Conservation (phyloP, 306 rosid genomes). For the Cyamopsis tetragonoloba region DNA sequence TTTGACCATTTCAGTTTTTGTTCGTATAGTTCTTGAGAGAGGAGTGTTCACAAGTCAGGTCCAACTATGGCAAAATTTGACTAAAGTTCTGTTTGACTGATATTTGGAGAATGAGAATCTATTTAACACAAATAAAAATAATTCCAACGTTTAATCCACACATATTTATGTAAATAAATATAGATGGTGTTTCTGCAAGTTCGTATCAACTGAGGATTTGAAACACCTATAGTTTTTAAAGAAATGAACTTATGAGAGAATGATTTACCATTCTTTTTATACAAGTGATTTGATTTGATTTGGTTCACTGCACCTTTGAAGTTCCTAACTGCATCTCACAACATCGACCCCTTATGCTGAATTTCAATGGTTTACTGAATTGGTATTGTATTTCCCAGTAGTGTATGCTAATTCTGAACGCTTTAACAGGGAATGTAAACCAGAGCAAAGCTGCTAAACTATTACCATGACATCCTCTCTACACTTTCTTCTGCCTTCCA, state of each 20-base stretch:
- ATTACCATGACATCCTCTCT: neutral
- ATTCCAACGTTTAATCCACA: too few relatives aligned
- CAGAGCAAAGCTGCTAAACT: neutral
- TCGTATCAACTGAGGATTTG: neutral
- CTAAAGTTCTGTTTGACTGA: too few relatives aligned
- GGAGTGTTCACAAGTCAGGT: too few relatives aligned
- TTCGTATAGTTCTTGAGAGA: too few relatives aligned
- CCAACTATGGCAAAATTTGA: too few relatives aligned
- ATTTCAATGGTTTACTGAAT: neutral
- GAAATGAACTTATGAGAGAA: neutral
- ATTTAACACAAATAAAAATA: too few relatives aligned
- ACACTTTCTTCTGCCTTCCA: neutral
- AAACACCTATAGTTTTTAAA: neutral
- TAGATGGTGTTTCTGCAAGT: neutral
- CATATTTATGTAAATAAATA: neutral
- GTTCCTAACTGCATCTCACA: neutral
- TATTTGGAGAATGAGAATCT: too few relatives aligned
- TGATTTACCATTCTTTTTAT: neutral
- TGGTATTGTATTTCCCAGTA: neutral
- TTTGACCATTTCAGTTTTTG: too few relatives aligned
- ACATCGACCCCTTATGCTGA: conserved; percentile 2
- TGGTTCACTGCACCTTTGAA: conserved; percentile 1
- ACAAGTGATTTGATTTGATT: neutral
- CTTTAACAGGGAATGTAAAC: neutral
- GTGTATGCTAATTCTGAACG: neutral